Evolutionary conservation across 208 protist species (phyloP), one percentile per base, ranked within the genome.

Genomic region (Novymonas esmeraldas): DNA sequence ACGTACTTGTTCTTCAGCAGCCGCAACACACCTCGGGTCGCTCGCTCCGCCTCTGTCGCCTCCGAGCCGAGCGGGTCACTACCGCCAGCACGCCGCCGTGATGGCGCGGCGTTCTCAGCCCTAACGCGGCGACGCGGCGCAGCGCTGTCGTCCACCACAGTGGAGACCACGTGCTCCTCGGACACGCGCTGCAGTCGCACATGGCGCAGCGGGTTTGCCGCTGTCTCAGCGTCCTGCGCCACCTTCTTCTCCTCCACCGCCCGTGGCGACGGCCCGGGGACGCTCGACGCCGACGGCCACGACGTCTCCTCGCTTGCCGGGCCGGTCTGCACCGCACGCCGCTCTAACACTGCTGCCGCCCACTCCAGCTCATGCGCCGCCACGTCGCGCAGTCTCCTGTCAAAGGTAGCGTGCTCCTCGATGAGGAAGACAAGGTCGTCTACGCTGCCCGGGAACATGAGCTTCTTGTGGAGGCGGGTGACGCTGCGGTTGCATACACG

Each of bases 371-470:
- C 86, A 22, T 85, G 70, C 44, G n/a, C 49, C 0, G 76, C 75
- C 9, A 93, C 29, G 20, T 65, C 48, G 11, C 78, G 77, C 52
- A 95, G 51, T 28, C 78, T 79, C 2, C 36, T 49, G 26, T 92
- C 76, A 64, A 84, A 93, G 24, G 55, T 70, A 3, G 88, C 76
- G 66, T 95, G 90, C 54, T 87, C 59, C 20, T 90, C 79, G 9
- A 95, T 26, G n/a, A 95, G 72, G 63, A 95, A 95, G n/a, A 75
- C 33, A 22, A 95, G 76, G 42, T 95, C 87, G 7, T 86, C 76
- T 2, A 76, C 52, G 1, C 73, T 76, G 13, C 82, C 84, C 4
- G 76, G 70, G 56, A 93, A 93, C 20, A 61, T 34, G 0, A 89
- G 56, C 26, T 57, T 44, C 20, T 22, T 14, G 46, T 91, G 76